phyloP scores from a whole-genome alignment of 306 rosid species.

The Prinsepia uniflora region DNA sequence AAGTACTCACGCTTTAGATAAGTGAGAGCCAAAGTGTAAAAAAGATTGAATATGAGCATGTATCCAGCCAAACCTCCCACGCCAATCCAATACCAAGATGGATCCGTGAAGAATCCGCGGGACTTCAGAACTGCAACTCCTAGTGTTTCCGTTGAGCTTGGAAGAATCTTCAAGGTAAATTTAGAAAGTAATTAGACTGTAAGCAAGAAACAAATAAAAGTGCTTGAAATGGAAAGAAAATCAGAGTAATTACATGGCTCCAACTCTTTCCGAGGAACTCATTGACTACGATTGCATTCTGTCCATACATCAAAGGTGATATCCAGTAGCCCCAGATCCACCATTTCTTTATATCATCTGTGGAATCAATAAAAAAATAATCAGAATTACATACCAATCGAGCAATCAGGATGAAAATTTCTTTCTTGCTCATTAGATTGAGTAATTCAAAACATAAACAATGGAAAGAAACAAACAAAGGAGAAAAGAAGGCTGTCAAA shows the following conservation, averaged over 20 bases:
- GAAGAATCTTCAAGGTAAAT: slow-evolving; percentile 35
- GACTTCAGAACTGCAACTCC: slow-evolving; percentile 42
- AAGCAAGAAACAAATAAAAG: background rate
- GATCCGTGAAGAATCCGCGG: slow-evolving; percentile 41
- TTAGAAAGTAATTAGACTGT: background rate
- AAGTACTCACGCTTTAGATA: slow-evolving; percentile 44
- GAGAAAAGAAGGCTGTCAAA: too few relatives aligned
- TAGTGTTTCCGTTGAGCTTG: slow-evolving; percentile 31
- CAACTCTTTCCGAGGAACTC: slow-evolving; percentile 25
- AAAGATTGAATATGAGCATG: slow-evolving; percentile 33
- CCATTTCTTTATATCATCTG: slow-evolving; percentile 23
- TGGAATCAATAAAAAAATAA: background rate
- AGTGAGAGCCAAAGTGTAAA: slow-evolving; percentile 37
- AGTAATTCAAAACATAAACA: too few relatives aligned
- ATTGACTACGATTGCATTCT: slow-evolving; percentile 27
- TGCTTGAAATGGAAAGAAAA: background rate
- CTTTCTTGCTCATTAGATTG: too few relatives aligned
- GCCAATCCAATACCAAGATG: slow-evolving; percentile 27
- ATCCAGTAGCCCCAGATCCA: slow-evolving; percentile 30
- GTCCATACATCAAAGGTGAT: slow-evolving; percentile 28
- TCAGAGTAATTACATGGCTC: slow-evolving; percentile 12
- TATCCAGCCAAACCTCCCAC: slow-evolving; percentile 21
- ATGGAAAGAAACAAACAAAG: too few relatives aligned
- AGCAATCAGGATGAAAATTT: too few relatives aligned
- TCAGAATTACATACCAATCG: background rate